Evolutionary conservation across 108 stramenopile species (phyloP), one percentile per base, ranked within the genome.

Genomic region (Stephanodiscus triporus): DNA sequence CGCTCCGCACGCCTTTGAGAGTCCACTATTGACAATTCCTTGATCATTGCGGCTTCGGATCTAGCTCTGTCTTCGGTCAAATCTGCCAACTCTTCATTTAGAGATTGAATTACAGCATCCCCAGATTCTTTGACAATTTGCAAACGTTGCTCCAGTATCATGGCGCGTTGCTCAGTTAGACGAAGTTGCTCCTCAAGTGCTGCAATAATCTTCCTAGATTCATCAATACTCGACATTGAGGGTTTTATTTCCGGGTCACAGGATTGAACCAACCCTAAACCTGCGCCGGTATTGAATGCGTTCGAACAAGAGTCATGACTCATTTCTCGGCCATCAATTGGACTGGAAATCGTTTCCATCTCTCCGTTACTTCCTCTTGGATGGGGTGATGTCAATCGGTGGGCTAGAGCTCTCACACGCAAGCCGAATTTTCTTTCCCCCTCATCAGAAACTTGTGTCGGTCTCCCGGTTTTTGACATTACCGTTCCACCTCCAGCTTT

Each of bases 1-100:
- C 73, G 68, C 40, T 81, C 80, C 48, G 30, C 43, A 24, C 73
- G 40, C 27, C 77, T 78, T 38, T 88, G 78, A 23, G 70, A 78
- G 50, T 91, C 85, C 42, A 91, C 59, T 22, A 58, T 70, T 0
- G 87, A 74, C 32, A 91, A 58, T 62, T 91, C 85, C 55, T 88
- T 89, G 45, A 89, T 73, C 76, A 91, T 76, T 20, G 86, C 88
- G 55, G 78, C 50, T 81, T 91, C 90, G 55, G 82, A 70, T 34
- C 69, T 75, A 6, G 77, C 69, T 53, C 85, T 61, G 20, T 88
- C 90, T 65, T 89, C 88, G 66, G 85, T 84, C 22, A 92, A 57
- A 57, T 89, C 86, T 24, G 82, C 84, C 50, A 92, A 75, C 78
- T 92, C 88, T 80, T 92, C 87, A 62, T 92, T 92, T 53, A 89